A percentile compares a stretch with the other conserved stretches of the same genome.
phyloP scores from a whole-genome alignment of 1,284 basidiomycete species.

The Leccinum fuscescens region DNA sequence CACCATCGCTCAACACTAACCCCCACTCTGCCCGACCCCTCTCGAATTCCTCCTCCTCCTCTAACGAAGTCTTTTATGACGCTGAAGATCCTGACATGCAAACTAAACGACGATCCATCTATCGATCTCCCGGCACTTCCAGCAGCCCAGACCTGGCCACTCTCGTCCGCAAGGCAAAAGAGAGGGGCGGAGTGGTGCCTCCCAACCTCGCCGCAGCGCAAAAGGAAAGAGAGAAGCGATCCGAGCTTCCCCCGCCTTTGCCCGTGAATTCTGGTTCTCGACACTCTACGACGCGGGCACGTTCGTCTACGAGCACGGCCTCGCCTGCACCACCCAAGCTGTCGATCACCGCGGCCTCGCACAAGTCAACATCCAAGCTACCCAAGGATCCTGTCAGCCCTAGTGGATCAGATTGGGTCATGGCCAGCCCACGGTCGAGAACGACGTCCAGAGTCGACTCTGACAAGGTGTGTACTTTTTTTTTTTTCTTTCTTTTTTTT shows the following conservation, averaged over 20 bases:
- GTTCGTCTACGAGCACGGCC: slow-evolving; percentile 37
- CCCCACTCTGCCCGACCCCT: slow-evolving; percentile 36
- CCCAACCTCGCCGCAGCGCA: slow-evolving; percentile 29
- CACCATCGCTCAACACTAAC: slow-evolving; percentile 41
- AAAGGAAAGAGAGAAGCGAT: slow-evolving; percentile 41
- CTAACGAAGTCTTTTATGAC: slow-evolving; percentile 61
- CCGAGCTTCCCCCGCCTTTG: slow-evolving; percentile 50
- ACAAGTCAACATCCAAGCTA: slow-evolving; percentile 25
- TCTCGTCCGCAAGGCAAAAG: slow-evolving; percentile 76
- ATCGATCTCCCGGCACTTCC: slow-evolving; percentile 82
- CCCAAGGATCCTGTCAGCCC: slow-evolving; percentile 31
- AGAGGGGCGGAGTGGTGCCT: slow-evolving; percentile 48
- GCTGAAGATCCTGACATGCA: slow-evolving; percentile 62
- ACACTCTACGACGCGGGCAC: slow-evolving; percentile 26
- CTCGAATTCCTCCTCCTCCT: slow-evolving; percentile 38
- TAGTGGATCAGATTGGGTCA: slow-evolving; percentile 51
- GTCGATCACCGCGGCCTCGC: slow-evolving; percentile 28
- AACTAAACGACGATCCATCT: slow-evolving; percentile 78
- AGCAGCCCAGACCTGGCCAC: slow-evolving; percentile 88
- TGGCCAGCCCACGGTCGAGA: slow-evolving; percentile 43
- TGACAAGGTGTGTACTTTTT: slow-evolving; percentile 41
- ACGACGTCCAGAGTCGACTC: slow-evolving; percentile 42
- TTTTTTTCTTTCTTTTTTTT: neutral
- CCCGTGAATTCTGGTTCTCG: slow-evolving; percentile 27
- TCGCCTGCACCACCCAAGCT: slow-evolving; percentile 28